phyloP scores from a whole-genome alignment of 73 alveolate species.

The Symbiodinium pilosum region DNA sequence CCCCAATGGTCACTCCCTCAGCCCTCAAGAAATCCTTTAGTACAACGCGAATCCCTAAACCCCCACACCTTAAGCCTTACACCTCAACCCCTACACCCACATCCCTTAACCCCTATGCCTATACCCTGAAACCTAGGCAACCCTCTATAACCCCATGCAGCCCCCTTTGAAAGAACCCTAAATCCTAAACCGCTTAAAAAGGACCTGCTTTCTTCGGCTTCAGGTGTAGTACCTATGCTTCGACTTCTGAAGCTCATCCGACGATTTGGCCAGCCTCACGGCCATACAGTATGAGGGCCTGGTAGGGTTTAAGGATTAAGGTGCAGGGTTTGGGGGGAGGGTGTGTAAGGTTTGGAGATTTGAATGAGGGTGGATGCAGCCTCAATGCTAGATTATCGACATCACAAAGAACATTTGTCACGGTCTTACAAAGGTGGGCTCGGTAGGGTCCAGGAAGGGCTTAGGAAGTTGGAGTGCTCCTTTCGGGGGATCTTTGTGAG shows the following conservation, averaged over 20 bases:
- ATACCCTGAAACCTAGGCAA: neutral
- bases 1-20: neutral
- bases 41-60: neutral
- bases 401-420: neutral
- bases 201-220: too few species aligned
- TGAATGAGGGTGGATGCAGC: too few species aligned
- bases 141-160: neutral
- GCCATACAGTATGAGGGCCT: neutral
- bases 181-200: too few species aligned
- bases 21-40: neutral
- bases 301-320: neutral
- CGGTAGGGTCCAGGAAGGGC: too few species aligned
- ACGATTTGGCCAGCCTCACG: constrained; percentile 43
- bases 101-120: neutral
- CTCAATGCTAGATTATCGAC: neutral
- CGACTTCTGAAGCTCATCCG: constrained; percentile 78
- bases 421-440: neutral
- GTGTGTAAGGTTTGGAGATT: neutral
- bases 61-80: neutral
- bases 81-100: neutral
- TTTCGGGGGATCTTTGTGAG: too few species aligned
- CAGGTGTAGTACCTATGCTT: constrained; percentile 72
- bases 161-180: neutral
- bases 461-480: too few species aligned
- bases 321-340: neutral